Conservation (phyloP, 2,329 filamentous ascomycete genomes). For the Penicillium sp. region DNA sequence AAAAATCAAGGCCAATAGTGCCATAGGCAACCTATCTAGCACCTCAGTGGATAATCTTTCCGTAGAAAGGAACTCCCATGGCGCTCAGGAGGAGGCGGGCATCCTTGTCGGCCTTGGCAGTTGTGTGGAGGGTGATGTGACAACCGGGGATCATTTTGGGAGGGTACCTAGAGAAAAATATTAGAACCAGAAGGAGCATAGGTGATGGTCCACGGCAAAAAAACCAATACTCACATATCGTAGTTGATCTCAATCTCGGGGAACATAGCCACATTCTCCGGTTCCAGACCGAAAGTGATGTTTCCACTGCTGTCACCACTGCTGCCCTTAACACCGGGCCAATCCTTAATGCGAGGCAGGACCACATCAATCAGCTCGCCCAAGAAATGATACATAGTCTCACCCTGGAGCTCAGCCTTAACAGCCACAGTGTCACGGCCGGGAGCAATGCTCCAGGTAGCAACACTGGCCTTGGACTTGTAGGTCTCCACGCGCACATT, state of each 20-base stretch:
- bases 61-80: constrained; percentile 78
- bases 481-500: constrained; percentile 72
- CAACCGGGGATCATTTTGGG: constrained; percentile 80
- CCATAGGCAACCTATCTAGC: neutral
- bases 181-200: neutral
- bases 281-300: constrained; percentile 74
- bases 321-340: constrained; percentile 72
- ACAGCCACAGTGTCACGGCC: constrained; percentile 68
- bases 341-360: constrained; percentile 94
- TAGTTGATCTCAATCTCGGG: constrained; percentile 95
- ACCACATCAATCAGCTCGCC: constrained; percentile 89
- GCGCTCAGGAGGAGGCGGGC: constrained; percentile 72
- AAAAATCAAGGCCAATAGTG: neutral
- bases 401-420: constrained; percentile 74
- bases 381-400: constrained; percentile 85
- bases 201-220: neutral
- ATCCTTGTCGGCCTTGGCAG: constrained; percentile 80
- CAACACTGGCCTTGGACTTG: constrained; percentile 66
- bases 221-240: constrained; percentile 65
- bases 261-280: constrained; percentile 76
- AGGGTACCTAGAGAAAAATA: constrained; percentile 51
- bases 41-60: constrained; percentile 61
- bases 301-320: constrained; percentile 89
- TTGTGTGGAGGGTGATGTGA: constrained; percentile 80
- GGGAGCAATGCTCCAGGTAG: constrained; percentile 71